Evolutionary conservation across 2,329 filamentous ascomycete species (phyloP).

Genomic region (Lachnellula arida): DNA sequence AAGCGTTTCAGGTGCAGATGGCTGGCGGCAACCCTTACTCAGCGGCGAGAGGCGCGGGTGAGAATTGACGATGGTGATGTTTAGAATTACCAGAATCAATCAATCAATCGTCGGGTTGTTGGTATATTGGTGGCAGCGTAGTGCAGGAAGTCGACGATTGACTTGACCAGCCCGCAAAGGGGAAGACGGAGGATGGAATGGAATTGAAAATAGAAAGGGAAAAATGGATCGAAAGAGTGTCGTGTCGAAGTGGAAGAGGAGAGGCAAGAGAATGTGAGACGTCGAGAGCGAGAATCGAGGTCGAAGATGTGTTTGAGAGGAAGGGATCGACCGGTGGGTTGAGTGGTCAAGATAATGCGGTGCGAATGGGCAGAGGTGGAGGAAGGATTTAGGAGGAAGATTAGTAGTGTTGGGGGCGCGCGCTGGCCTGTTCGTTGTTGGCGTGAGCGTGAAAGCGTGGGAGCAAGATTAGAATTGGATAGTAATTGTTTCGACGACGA

Average conservation of each 20-base stretch:
- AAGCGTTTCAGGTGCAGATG: constrained; percentile 20
- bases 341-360: background rate
- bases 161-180: background rate
- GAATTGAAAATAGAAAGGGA: constrained; percentile 6
- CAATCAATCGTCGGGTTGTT: background rate
- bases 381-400: background rate
- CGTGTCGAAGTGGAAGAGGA: constrained; percentile 17
- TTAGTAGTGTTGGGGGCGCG: background rate
- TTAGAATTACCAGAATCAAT: background rate
- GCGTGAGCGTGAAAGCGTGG: background rate
- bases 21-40: constrained; percentile 3
- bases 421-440: background rate
- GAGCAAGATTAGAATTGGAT: no score
- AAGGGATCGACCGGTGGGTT: background rate
- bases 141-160: background rate
- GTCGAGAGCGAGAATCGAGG: constrained; percentile 10
- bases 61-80: background rate
- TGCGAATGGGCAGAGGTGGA: background rate
- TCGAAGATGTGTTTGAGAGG: background rate
- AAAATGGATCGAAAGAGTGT: constrained; percentile 17
- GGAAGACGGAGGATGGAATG: background rate
- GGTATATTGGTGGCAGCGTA: background rate
- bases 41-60: constrained; percentile 1
- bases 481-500: no score
- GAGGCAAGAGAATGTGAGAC: constrained; percentile 19